Evolutionary conservation across 805 yeast genomes (phyloP), one percentile per base, ranked within the genome.

Genomic region (Trichomonascus vanleenenianus): DNA sequence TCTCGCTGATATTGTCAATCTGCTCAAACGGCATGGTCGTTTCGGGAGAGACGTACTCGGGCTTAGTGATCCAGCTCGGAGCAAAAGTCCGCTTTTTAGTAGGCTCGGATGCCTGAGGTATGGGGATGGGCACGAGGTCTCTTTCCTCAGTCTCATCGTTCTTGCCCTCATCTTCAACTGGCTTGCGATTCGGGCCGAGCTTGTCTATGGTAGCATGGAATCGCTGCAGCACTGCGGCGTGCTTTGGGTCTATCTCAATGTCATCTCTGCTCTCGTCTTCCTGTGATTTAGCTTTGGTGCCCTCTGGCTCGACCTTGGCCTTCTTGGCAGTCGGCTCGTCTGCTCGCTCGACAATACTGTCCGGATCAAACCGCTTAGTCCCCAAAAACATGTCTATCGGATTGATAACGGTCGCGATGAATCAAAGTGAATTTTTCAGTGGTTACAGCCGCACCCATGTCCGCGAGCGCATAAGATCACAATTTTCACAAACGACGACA

Each of bases 81-180:
- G 38, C 32, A 18, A 44, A 43, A 19, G 19, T 46, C 52, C 12
- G 61, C 75, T 71, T 41, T 79, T 56, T 48, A 58, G 55, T 32
- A 60, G 43, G 83, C 46, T 67, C 66, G 2, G 85, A 64, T 31
- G 68, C 64, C 30, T 69, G 79, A 0, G 95, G 95, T 61, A 87
- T 96, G 1, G 97, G 97, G 36, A 91, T 66, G 15, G 96, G 94
- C 4, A 74, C 80, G 35, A 91, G 50, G 7, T 59, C 67, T 2
- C 47, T 53, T 14, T 47, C 50, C 15, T 50, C 54, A 3, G 50
- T 50, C 8, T 42, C 49, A 15, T 48, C 48, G 32, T 56, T 51
- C 56, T 43, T 44, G 51, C 45, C 52, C 55, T 15, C 46, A 31
- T 16, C 40, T 7, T 11, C 18, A n/a, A 14, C n/a, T 37, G 30